These are phyloP conservation scores for Torulaspora microellipsoides DNA, from an alignment of 805 yeast genomes.

Conservation along the genomic window DNA sequence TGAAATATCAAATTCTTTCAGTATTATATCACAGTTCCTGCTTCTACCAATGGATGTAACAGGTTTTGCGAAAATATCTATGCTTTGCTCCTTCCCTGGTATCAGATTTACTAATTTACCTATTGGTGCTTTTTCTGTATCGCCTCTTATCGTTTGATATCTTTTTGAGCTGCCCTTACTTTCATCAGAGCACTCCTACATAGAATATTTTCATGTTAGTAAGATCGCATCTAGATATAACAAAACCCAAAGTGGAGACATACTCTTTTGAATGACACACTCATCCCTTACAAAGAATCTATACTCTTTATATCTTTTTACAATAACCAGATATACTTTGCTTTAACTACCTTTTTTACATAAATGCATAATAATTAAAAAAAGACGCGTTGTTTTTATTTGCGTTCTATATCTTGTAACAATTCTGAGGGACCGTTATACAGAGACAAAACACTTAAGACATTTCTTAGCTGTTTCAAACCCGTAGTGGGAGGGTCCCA, in stretches of 20 bases:
- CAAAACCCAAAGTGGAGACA: not conserved
- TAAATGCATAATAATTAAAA: not conserved
- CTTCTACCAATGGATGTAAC: constrained; percentile 49
- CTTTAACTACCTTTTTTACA: too few species aligned
- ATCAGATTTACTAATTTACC: constrained; percentile 30
- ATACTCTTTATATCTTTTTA: too few species aligned
- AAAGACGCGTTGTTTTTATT: constrained; percentile 7
- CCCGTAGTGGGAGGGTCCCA: constrained; percentile 36
- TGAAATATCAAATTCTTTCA: constrained; percentile 58
- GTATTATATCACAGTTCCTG: constrained; percentile 51
- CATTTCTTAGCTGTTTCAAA: constrained; percentile 26
- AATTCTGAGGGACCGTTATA: constrained; percentile 24
- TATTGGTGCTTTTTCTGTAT: constrained; percentile 7
- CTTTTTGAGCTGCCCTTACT: constrained; percentile 13
- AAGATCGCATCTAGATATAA: not conserved
- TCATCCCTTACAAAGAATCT: not conserved
- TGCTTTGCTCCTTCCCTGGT: constrained; percentile 33
- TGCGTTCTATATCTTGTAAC: constrained; percentile 20
- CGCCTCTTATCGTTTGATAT: constrained; percentile 14
- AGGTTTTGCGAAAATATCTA: constrained; percentile 32
- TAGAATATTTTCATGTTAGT: constrained; percentile 1
- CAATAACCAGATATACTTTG: too few species aligned
- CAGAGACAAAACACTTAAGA: constrained; percentile 30
- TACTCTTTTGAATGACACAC: constrained; percentile 12
- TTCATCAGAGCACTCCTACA: constrained; percentile 9